Percentiles rank a stretch among this genome's conserved stretches.
Conservation (phyloP, 2,329 filamentous ascomycete genomes). For the Metarhizium sp. region DNA sequence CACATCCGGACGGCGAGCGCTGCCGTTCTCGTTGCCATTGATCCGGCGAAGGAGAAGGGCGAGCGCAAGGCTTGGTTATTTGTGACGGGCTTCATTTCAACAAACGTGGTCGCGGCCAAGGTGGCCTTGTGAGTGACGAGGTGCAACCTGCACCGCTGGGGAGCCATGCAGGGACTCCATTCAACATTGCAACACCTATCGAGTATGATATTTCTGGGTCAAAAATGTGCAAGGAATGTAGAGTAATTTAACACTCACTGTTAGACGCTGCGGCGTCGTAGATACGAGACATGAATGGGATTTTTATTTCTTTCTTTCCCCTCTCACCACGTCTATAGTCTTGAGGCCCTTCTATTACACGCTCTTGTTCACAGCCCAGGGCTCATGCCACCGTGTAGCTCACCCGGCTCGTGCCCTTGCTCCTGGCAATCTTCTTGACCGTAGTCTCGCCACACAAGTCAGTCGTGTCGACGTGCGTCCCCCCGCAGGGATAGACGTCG, state of each 20-base stretch:
- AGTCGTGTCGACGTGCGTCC: conserved; percentile 59
- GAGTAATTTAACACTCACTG: no score
- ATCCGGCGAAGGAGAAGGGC: conserved; percentile 32
- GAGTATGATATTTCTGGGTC: no score
- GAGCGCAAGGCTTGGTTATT: conserved; percentile 47
- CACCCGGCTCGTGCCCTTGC: conserved; percentile 55
- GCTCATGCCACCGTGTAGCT: conserved; percentile 24
- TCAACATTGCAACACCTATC: no score
- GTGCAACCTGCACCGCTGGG: background rate
- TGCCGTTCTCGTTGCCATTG: conserved; percentile 42
- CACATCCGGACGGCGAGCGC: conserved; percentile 39
- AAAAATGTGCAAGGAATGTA: no score
- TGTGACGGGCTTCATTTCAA: conserved; percentile 44
- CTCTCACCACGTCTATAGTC: no score
- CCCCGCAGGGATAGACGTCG: conserved; percentile 65
- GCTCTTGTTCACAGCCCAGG: background rate
- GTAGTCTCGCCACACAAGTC: conserved; percentile 48
- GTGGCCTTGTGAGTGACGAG: conserved; percentile 31
- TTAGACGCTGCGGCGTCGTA: no score
- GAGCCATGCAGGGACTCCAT: background rate
- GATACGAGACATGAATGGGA: no score
- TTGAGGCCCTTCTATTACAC: no score
- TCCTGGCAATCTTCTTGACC: conserved; percentile 58
- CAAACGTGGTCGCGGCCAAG: conserved; percentile 39
- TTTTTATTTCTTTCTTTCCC: no score